Base-by-base conservation (phyloP, 2,329 filamentous ascomycete species). In the Claviceps africana region DNA sequence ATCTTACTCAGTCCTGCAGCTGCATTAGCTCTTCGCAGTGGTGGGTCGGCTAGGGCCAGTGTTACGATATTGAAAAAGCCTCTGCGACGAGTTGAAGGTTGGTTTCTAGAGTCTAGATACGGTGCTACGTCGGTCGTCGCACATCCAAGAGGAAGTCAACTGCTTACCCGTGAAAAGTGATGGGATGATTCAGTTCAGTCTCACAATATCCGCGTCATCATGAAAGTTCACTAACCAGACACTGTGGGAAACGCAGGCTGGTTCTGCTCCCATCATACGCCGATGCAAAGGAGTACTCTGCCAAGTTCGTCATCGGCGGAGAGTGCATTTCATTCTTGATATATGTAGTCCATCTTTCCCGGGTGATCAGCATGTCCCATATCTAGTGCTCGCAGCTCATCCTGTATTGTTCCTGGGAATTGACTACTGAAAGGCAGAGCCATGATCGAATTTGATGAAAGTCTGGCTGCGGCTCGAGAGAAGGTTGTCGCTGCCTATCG, bases 361-460 rank as follows among this genome's bases (percentile, higher is more conserved):
- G 25, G 19, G 25, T 9, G 8, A n/a, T 21, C 31, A 19, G n/a
- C 31, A 28, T 11, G 25, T 46, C 44, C 2, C 19, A 31, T 25
- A n/a, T 3, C 25, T 28, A 31, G 15, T 5, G 19, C 44, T 19
- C 19, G 46, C 31, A 19, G 28, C 31, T 28, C 46, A 22, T 30
- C 15, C 15, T 17, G 25, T 15, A 22, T 21, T 13, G n/a, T 17
- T 42, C 15, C 11, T 30, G 9, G 7, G 11, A 42, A 21, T 19
- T 15, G 28, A 48, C 8, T 17, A 13, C 39, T 6, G 42, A 4
- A 37, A 35, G 30, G 28, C 15, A n/a, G 21, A 30, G 19, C n/a
- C 21, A 53, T 49, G 52, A 47, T 35, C 35, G 50, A 50, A 48
- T 49, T 53, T 17, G 15, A 52, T 21, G 50, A 54, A 7, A 19